Evolutionary conservation across 1,284 basidiomycete genomes (phyloP), one percentile per base, ranked within the genome.

Genomic region (Peniophora sp.): DNA sequence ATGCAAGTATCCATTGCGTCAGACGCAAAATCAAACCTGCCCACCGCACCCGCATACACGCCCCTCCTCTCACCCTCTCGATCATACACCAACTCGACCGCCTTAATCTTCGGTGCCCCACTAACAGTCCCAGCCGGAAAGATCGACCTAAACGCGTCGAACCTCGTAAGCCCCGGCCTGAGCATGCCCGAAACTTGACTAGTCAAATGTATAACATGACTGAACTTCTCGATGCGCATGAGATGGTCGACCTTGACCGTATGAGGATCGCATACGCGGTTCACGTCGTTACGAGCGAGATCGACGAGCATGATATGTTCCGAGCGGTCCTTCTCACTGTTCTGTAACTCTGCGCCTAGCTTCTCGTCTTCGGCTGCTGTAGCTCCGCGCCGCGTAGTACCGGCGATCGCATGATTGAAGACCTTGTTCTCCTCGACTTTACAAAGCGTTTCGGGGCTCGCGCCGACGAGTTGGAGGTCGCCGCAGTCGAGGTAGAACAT

Each of bases 241-340:
- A 99, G 78, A 54, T 92, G 84, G 68, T 99, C 97, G 22, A 99
- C 95, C 61, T 94, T 89, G 61, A 98, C 96, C 0, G 96, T 97
- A 64, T 85, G 80, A 3, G 97, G 94, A 59, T 92, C 83, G 76
- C 96, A 99, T 22, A 99, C 92, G 20, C 97, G 85, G 67, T 97
- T 98, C 57, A 99, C 94, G 64, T 99, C 97, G 72, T 99, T 99
- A n/a, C 97, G 78, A 6, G 97, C 97, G 53, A 99, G 78, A 69
- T 99, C 97, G 51, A 99, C 94, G 50, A 99, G 80, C 97, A 99
- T 99, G 65, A 99, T 95, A 64, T 99, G 96, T 65, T 99, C 97
- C 23, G 97, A 94, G 39, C 91, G 81, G 65, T 99, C 97, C 66
- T 99, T 99, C 58, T 92, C 88, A 0, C 92, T 96, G 14, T 79